Percentiles rank a stretch among this genome's conserved stretches.
Evolutionary conservation across 345 rosid species (phyloP).

Genomic region (Conringia planisiliqua): DNA sequence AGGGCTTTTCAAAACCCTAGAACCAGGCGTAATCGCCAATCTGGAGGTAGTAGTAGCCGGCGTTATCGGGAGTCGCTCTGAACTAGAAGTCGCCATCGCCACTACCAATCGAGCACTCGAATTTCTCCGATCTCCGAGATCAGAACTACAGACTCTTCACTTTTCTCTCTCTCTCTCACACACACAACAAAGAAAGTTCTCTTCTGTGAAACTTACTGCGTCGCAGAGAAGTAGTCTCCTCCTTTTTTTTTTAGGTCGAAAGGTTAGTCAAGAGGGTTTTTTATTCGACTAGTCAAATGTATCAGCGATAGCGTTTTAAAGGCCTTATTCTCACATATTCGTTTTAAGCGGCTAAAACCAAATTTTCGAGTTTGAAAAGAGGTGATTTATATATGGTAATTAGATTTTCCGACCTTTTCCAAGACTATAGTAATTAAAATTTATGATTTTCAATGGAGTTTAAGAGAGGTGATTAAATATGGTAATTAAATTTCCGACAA

Average conservation of each 20-base stretch:
- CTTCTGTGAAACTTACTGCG: slow-evolving; percentile 12
- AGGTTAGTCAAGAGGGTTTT: background rate
- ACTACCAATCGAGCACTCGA: slow-evolving; percentile 25
- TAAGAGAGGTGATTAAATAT: slow-evolving; percentile 24
- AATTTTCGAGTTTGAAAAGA: slow-evolving; percentile 12
- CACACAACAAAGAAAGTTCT: slow-evolving; percentile 22
- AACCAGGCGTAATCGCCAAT: slow-evolving; percentile 45
- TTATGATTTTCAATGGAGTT: background rate
- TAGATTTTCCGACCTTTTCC: background rate
- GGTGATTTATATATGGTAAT: slow-evolving; percentile 25
- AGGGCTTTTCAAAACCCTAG: slow-evolving; percentile 68
- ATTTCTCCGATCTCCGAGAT: slow-evolving; percentile 21
- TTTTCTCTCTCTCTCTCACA: background rate
- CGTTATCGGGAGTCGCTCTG: slow-evolving; percentile 41
- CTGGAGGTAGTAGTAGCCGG: slow-evolving; percentile 36
- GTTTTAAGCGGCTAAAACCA: slow-evolving; percentile 30
- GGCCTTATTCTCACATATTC: background rate
- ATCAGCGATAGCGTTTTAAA: background rate
- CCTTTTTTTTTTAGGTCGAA: slow-evolving; percentile 13
- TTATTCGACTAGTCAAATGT: slow-evolving; percentile 14
- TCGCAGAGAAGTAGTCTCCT: slow-evolving; percentile 23
- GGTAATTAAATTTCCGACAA: background rate
- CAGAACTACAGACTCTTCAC: slow-evolving; percentile 2
- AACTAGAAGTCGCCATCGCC: slow-evolving; percentile 62
- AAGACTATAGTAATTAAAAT: background rate